Evolutionary conservation across 1,139 yeast species (phyloP).

Genomic region (Ogataea hybrid): DNA sequence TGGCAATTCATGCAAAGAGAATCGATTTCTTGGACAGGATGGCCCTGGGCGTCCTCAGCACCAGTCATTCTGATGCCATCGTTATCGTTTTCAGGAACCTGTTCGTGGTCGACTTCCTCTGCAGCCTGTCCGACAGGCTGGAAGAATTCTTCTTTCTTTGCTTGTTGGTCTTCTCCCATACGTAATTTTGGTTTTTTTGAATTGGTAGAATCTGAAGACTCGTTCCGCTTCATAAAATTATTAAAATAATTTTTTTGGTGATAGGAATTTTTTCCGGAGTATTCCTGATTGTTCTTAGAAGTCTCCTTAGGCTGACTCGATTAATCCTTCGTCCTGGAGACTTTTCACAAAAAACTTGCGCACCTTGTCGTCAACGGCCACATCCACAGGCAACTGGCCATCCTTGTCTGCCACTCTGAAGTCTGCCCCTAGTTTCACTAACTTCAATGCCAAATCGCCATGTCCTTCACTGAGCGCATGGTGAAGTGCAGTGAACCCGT

Average conservation of each 20-base stretch:
- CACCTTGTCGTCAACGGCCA: slow-evolving; percentile 62
- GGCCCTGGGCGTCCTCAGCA: slow-evolving; percentile 84
- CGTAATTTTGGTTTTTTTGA: slow-evolving; percentile 28
- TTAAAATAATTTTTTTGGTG: slow-evolving; percentile 3
- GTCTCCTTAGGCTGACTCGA: neutral
- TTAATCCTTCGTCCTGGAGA: slow-evolving; percentile 20
- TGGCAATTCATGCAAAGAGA: slow-evolving; percentile 97
- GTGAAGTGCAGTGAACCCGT: slow-evolving; percentile 86
- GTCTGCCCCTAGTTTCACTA: slow-evolving; percentile 72
- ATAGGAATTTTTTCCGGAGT: slow-evolving; percentile 6
- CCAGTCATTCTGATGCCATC: slow-evolving; percentile 50
- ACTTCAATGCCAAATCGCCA: slow-evolving; percentile 66
- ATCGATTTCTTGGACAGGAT: slow-evolving; percentile 92
- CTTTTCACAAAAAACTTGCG: slow-evolving; percentile 37
- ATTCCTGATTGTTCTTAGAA: neutral
- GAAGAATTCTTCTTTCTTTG: slow-evolving; percentile 43
- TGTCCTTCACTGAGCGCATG: slow-evolving; percentile 93
- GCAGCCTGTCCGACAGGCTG: slow-evolving; percentile 61
- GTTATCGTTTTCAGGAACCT: slow-evolving; percentile 14
- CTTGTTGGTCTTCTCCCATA: slow-evolving; percentile 16
- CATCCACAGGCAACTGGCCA: slow-evolving; percentile 58
- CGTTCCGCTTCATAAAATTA: slow-evolving; percentile 19
- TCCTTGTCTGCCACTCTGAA: slow-evolving; percentile 44
- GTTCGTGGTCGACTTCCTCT: slow-evolving; percentile 34
- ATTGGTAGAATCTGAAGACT: slow-evolving; percentile 12